Percentiles rank a stretch among this genome's conserved stretches.
Conservation (phyloP, 352 stramenopile species). For the Phytophthora sansomeana region DNA sequence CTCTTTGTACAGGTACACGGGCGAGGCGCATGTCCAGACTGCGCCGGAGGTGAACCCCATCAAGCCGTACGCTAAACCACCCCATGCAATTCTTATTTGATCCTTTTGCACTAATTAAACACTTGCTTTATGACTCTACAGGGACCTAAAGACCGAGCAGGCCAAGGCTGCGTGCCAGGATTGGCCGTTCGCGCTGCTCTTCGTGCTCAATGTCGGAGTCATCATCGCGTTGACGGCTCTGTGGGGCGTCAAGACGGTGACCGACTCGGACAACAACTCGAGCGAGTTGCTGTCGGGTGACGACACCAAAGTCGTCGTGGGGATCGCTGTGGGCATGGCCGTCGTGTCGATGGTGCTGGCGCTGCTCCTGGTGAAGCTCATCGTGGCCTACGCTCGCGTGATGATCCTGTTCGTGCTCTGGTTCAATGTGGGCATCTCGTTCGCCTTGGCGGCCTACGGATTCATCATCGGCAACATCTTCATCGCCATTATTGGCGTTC, state of each 20-base stretch:
- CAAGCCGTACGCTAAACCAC: constrained; percentile 55
- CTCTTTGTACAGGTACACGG: constrained; percentile 42
- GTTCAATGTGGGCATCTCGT: constrained; percentile 84
- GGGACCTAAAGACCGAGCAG: constrained; percentile 36
- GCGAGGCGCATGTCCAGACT: constrained; percentile 40
- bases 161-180: constrained; percentile 66
- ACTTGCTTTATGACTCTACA: constrained; percentile 21
- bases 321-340: constrained; percentile 61
- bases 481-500: constrained; percentile 65
- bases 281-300: constrained; percentile 54
- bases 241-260: constrained; percentile 76
- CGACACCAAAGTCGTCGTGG: constrained; percentile 71
- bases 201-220: constrained; percentile 76
- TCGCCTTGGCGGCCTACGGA: constrained; percentile 72
- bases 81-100: too few species aligned
- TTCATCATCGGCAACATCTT: constrained; percentile 76
- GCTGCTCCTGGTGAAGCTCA: constrained; percentile 80
- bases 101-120: background rate
- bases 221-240: constrained; percentile 75
- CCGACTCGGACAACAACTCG: constrained; percentile 47
- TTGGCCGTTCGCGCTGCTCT: constrained; percentile 82
- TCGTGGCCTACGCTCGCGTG: constrained; percentile 74
- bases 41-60: constrained; percentile 66
- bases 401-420: constrained; percentile 90
- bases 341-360: constrained; percentile 67